These are phyloP conservation scores for Cyamopsis tetragonoloba DNA, from an alignment of 306 rosid genomes.

Conservation along the genomic window DNA sequence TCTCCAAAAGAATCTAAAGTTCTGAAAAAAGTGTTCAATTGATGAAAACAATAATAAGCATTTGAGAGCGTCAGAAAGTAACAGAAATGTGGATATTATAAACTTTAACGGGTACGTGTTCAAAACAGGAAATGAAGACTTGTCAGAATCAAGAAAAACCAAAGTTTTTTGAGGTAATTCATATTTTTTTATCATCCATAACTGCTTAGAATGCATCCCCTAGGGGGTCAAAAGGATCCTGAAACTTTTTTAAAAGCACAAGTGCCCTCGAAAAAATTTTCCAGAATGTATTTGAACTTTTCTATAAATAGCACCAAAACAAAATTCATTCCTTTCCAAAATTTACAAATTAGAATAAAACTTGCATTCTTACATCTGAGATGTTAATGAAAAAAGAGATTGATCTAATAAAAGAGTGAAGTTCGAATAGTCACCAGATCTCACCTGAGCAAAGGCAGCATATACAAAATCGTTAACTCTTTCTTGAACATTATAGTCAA, in stretches of 20 bases:
- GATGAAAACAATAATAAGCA: background rate
- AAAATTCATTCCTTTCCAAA: slow-evolving; percentile 1
- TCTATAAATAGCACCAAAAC: slow-evolving; percentile 3
- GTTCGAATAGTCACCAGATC: slow-evolving; percentile 29
- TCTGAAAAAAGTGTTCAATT: background rate
- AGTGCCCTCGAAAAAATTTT: background rate
- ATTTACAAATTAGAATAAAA: background rate
- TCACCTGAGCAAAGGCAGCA: slow-evolving; percentile 60
- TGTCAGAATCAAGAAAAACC: slow-evolving; percentile 10
- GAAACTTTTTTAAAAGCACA: background rate
- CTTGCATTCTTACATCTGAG: slow-evolving; percentile 11
- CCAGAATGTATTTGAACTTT: background rate
- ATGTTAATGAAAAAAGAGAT: background rate
- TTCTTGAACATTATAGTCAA: slow-evolving; percentile 50
- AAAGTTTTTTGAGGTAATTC: background rate
- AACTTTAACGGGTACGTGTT: background rate
- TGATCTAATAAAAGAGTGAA: slow-evolving; percentile 5
- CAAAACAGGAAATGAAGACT: background rate
- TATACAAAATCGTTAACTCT: slow-evolving; percentile 46
- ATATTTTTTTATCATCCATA: background rate
- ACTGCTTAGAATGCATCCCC: slow-evolving; percentile 1
- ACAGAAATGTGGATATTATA: background rate
- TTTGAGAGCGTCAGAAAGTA: background rate
- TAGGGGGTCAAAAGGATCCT: background rate
- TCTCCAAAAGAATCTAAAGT: no score